phyloP scores from a whole-genome alignment of 495 filamentous ascomycete species.

The Penicillium robsamsonii region DNA sequence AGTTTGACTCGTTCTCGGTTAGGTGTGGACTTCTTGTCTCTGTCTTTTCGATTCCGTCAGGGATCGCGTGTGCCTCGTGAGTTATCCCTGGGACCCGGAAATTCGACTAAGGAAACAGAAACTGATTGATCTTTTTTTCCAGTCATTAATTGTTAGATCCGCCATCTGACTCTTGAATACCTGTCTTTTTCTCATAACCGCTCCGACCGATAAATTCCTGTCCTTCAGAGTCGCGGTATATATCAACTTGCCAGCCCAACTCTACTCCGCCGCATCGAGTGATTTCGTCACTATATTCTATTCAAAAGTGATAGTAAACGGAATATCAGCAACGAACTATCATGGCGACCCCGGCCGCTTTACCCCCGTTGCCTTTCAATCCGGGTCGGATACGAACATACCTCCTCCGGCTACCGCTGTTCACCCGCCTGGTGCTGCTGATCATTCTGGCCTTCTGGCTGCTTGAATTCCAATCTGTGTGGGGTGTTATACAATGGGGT shows the following conservation, averaged over 20 bases:
- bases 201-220: not conserved
- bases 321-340: constrained; percentile 8
- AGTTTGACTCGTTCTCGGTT: not conserved
- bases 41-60: not conserved
- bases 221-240: not conserved
- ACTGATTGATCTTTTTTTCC: not conserved
- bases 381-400: constrained; percentile 61
- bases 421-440: constrained; percentile 73
- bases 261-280: not conserved
- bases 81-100: constrained; percentile 26
- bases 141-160: constrained; percentile 7
- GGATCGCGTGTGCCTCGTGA: constrained; percentile 26
- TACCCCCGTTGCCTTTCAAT: constrained; percentile 50
- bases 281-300: not conserved
- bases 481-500: constrained; percentile 71
- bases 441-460: constrained; percentile 68
- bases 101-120: not conserved
- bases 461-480: constrained; percentile 60
- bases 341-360: constrained; percentile 42
- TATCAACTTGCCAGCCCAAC: not conserved
- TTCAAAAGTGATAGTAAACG: not conserved
- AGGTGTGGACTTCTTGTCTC: not conserved
- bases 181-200: not conserved
- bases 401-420: constrained; percentile 79
- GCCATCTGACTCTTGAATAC: not conserved